Evolutionary conservation across 768 basidiomycete genomes (phyloP).

Genomic region (Auricularia auricula-judae): DNA sequence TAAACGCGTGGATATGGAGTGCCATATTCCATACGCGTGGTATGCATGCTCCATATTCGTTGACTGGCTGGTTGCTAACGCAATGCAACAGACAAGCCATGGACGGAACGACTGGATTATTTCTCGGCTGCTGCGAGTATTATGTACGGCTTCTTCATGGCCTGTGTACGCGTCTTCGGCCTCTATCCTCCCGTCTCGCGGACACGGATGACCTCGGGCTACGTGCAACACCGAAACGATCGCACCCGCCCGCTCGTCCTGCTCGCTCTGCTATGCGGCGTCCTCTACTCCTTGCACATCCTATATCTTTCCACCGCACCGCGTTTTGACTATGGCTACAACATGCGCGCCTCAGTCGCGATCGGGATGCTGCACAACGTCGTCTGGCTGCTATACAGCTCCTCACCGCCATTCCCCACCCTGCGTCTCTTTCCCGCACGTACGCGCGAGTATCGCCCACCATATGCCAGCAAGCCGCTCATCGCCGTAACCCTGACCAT

Average conservation of each 20-base stretch:
- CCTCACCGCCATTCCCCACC: conserved; percentile 21
- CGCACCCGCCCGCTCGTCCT: conserved; percentile 13
- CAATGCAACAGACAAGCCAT: conserved; percentile 34
- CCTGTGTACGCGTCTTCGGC: conserved; percentile 65
- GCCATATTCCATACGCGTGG: conserved; percentile 84
- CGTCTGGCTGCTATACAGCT: conserved; percentile 62
- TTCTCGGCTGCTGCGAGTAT: conserved; percentile 87
- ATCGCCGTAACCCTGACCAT: conserved; percentile 42
- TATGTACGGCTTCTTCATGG: conserved; percentile 67
- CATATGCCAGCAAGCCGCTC: conserved; percentile 38
- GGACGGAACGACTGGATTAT: conserved; percentile 88
- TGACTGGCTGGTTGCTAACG: conserved; percentile 27
- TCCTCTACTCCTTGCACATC: conserved; percentile 58
- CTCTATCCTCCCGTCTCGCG: conserved; percentile 38
- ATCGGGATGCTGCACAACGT: conserved; percentile 71
- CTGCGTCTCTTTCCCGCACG: conserved; percentile 44
- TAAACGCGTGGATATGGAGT: conserved; percentile 93
- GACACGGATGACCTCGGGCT: conserved; percentile 15
- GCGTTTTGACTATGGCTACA: conserved; percentile 89
- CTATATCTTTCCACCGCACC: conserved; percentile 66
- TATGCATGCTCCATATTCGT: conserved; percentile 16
- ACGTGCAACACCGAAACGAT: conserved; percentile 10
- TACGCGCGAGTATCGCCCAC: conserved; percentile 39
- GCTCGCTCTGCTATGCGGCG: conserved; percentile 26
- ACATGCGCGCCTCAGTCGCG: conserved; percentile 72